Percentiles rank a stretch among this genome's conserved stretches.
Conservation (phyloP, 2,329 filamentous ascomycete genomes). For the Colletotrichum sansevieriae region DNA sequence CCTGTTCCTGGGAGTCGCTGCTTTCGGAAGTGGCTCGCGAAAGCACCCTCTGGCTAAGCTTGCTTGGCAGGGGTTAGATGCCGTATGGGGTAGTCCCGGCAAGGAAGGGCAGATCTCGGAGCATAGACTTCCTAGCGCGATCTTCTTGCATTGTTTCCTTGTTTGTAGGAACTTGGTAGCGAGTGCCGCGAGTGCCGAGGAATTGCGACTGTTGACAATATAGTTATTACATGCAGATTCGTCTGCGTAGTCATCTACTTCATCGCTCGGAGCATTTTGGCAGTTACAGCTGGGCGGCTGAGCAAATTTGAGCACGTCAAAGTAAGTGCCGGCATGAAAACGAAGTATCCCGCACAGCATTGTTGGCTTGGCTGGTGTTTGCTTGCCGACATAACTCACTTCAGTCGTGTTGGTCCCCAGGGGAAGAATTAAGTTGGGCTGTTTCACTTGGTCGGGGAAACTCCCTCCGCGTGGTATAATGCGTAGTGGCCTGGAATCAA, state of each 20-base stretch:
- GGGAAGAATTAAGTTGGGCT: constrained; percentile 16
- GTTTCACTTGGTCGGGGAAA: constrained; percentile 34
- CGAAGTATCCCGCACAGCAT: neutral
- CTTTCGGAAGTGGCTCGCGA: neutral
- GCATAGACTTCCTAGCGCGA: constrained; percentile 13
- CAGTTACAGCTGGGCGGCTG: constrained; percentile 1
- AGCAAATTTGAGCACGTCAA: constrained; percentile 17
- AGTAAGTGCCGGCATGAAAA: constrained; percentile 11
- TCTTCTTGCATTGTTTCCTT: constrained; percentile 1
- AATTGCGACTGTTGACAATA: constrained; percentile 4
- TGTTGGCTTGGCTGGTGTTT: neutral
- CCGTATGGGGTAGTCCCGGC: constrained; percentile 30
- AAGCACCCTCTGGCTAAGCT: constrained; percentile 17
- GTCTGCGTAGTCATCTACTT: neutral
- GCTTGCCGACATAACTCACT: neutral
- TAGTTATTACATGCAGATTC: constrained; percentile 10
- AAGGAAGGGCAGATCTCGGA: constrained; percentile 25
- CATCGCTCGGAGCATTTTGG: neutral
- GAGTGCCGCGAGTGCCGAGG: constrained; percentile 12
- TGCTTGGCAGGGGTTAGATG: constrained; percentile 32
- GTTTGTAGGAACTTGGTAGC: neutral
- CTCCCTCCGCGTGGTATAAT: constrained; percentile 37
- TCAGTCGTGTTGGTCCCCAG: constrained; percentile 20
- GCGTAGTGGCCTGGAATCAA: constrained; percentile 28
- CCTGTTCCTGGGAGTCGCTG: too few species aligned